Percentiles rank a stretch among this genome's conserved stretches.
phyloP scores from a whole-genome alignment of 768 basidiomycete species.

The Phanerochaete sordida region DNA sequence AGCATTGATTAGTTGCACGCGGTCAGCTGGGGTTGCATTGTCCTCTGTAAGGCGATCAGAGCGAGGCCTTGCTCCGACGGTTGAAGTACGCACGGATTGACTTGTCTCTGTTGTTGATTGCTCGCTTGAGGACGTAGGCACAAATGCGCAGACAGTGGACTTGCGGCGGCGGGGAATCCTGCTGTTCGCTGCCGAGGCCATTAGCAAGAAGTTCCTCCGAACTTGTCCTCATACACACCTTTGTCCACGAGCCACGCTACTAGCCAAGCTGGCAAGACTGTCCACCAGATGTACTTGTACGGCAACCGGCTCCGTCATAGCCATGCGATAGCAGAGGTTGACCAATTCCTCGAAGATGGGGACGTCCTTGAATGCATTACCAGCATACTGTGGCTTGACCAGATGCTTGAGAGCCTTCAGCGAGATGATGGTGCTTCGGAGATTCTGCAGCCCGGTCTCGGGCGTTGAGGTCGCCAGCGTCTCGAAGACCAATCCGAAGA shows the following conservation, averaged over 20 bases:
- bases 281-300: conserved; percentile 74
- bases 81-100: conserved; percentile 41
- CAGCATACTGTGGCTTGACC: conserved; percentile 77
- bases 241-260: conserved; percentile 12
- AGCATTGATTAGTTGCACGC: conserved; percentile 59
- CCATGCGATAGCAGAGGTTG: conserved; percentile 84
- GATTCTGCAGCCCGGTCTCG: conserved; percentile 47
- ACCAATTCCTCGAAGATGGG: conserved; percentile 88
- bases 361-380: conserved; percentile 75
- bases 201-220: not conserved
- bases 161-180: conserved; percentile 18
- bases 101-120: conserved; percentile 53
- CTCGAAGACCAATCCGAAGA: conserved; percentile 95
- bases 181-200: not conserved
- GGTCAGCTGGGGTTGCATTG: conserved; percentile 41
- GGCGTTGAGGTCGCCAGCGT: conserved; percentile 66
- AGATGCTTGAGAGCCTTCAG: conserved; percentile 77
- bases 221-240: not conserved
- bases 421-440: conserved; percentile 47
- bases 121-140: conserved; percentile 73
- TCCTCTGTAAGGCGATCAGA: conserved; percentile 37
- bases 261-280: conserved; percentile 41
- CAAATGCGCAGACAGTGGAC: conserved; percentile 79
- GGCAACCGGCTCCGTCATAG: conserved; percentile 75
- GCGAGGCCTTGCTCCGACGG: too few relatives aligned